Percentiles rank a stretch among this genome's conserved stretches.
Conservation (phyloP, 2,329 filamentous ascomycete genomes). For the Xylaria sp. region DNA sequence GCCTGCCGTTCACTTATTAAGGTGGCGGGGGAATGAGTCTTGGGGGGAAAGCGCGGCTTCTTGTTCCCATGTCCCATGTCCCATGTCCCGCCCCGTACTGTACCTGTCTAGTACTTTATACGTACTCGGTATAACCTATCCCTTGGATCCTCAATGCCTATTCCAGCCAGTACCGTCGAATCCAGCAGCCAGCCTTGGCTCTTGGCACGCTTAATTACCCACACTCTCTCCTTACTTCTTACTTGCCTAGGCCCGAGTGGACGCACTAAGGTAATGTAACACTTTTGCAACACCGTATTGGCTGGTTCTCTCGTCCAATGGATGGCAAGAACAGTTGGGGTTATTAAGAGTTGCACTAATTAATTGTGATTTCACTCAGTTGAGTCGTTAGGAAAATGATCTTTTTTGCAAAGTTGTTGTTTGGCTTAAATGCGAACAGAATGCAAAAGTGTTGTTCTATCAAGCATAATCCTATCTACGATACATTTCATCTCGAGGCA, state of each 20-base stretch:
- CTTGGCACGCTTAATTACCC: constrained; percentile 8
- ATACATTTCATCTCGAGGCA: not conserved
- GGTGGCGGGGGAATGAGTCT: constrained; percentile 32
- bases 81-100: not conserved
- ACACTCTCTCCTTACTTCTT: not conserved
- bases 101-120: not conserved
- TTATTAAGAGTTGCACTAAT: not conserved
- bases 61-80: not conserved
- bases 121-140: too few species aligned
- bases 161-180: not conserved
- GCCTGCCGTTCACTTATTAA: constrained; percentile 29
- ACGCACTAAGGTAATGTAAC: not conserved
- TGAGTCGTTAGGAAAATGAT: too few species aligned
- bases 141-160: not conserved
- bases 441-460: not conserved
- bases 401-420: not conserved
- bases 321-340: not conserved
- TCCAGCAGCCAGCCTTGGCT: not conserved
- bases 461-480: not conserved
- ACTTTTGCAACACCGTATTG: constrained; percentile 1
- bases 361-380: too few species aligned
- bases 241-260: too few species aligned
- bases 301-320: constrained; percentile 13
- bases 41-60: constrained; percentile 9
- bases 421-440: not conserved